Evolutionary conservation across 345 rosid genomes (phyloP).

Genomic region (Salix udensis): DNA sequence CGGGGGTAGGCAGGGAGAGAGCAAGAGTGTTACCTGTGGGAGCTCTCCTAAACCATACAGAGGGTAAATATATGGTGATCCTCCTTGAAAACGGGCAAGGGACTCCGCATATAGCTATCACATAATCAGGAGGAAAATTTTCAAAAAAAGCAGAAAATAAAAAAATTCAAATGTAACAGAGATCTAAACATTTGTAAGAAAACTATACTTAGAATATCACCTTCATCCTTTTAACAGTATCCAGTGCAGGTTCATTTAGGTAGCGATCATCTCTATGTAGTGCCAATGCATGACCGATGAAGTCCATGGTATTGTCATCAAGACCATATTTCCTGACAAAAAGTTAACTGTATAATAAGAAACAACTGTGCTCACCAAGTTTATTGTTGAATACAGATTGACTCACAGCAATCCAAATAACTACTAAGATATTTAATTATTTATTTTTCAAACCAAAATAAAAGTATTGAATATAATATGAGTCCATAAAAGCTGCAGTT

Average conservation of each 20-base stretch:
- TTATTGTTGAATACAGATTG: neutral
- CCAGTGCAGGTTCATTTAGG: constrained; percentile 83
- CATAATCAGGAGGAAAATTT: constrained; percentile 9
- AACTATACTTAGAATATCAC: constrained; percentile 30
- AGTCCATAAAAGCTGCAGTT: neutral
- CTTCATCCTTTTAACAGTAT: constrained; percentile 96
- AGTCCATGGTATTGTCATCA: constrained; percentile 78
- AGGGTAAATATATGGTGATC: constrained; percentile 95
- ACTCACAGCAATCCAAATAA: neutral
- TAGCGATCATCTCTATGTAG: constrained; percentile 84
- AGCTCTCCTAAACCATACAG: constrained; percentile 95
- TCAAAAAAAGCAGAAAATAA: constrained; percentile 5
- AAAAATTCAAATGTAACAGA: neutral
- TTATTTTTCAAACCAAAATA: neutral
- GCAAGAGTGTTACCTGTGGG: constrained; percentile 63
- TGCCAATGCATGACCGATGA: constrained; percentile 95
- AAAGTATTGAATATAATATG: neutral
- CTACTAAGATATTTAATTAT: neutral
- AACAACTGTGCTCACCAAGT: neutral
- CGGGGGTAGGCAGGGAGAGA: neutral
- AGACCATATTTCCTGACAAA: constrained; percentile 82
- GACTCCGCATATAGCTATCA: constrained; percentile 84
- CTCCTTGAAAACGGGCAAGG: constrained; percentile 94
- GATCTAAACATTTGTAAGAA: neutral
- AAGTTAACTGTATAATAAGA: neutral